These are phyloP conservation scores for Ilyonectria destructans DNA, from an alignment of 2,329 filamentous ascomycete genomes.

Conservation along the genomic window DNA sequence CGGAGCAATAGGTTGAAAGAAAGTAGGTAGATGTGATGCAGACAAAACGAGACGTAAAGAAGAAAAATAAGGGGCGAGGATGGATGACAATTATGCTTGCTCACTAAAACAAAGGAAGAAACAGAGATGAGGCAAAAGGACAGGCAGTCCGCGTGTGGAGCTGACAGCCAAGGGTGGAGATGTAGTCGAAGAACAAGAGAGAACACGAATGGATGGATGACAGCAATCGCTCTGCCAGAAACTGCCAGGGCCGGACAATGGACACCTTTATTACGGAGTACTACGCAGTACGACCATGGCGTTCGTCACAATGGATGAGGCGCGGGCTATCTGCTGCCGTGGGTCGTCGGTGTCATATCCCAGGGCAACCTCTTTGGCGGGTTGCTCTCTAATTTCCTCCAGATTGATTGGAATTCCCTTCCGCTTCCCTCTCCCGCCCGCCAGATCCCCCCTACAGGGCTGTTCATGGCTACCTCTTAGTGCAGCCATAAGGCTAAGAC, in stretches of 20 bases:
- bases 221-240: not conserved
- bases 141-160: constrained; percentile 21
- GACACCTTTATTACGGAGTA: constrained; percentile 31
- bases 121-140: constrained; percentile 18
- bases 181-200: not conserved
- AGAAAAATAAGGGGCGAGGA: not conserved
- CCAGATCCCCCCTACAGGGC: constrained; percentile 15
- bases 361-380: constrained; percentile 42
- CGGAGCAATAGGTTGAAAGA: not conserved
- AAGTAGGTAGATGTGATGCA: not conserved
- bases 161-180: constrained; percentile 14
- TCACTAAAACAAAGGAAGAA: constrained; percentile 3
- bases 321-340: not conserved
- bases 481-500: constrained; percentile 12
- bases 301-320: constrained; percentile 6
- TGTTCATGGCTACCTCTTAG: constrained; percentile 1
- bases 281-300: not conserved
- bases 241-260: constrained; percentile 1
- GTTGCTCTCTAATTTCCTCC: constrained; percentile 42
- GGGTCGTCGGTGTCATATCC: constrained; percentile 32
- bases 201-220: not conserved
- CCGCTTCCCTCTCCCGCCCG: constrained; percentile 21
- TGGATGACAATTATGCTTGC: not conserved
- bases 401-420: constrained; percentile 46
- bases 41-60: not conserved